These are phyloP conservation scores for Ophiostoma quercus DNA, from an alignment of 2,329 filamentous ascomycete species.

Conservation along the genomic window DNA sequence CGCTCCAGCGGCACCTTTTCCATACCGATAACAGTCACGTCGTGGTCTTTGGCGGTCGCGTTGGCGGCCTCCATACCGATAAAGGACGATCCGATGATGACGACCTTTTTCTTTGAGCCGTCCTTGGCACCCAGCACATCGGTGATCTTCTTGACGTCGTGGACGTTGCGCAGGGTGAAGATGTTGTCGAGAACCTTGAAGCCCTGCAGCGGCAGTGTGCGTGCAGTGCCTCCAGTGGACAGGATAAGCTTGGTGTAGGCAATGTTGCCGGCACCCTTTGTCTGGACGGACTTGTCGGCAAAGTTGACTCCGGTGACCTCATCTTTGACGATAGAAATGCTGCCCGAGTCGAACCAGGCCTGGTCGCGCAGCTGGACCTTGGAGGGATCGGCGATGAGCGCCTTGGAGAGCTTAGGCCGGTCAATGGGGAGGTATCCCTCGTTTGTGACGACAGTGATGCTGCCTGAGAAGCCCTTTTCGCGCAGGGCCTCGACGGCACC, in stretches of 20 bases:
- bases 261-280: slow-evolving; percentile 63
- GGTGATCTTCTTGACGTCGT: slow-evolving; percentile 72
- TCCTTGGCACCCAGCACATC: slow-evolving; percentile 70
- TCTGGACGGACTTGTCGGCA: slow-evolving; percentile 62
- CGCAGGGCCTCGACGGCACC: slow-evolving; percentile 79
- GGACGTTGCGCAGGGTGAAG: slow-evolving; percentile 74
- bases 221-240: slow-evolving; percentile 77
- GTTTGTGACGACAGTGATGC: slow-evolving; percentile 74
- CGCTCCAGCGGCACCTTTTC: slow-evolving; percentile 78
- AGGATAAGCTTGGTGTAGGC: slow-evolving; percentile 84
- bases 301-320: slow-evolving; percentile 76
- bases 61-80: slow-evolving; percentile 98
- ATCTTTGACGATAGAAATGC: slow-evolving; percentile 53
- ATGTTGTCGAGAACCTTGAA: slow-evolving; percentile 84
- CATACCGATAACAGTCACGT: slow-evolving; percentile 84
- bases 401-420: slow-evolving; percentile 92
- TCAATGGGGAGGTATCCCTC: slow-evolving; percentile 88
- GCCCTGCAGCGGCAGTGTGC: slow-evolving; percentile 70
- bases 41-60: slow-evolving; percentile 70
- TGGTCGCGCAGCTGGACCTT: slow-evolving; percentile 74
- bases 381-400: slow-evolving; percentile 70
- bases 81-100: slow-evolving; percentile 87
- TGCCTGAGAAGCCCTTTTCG: slow-evolving; percentile 71
- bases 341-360: slow-evolving; percentile 66
- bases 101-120: slow-evolving; percentile 66